Evolutionary conservation across 2,329 filamentous ascomycete genomes (phyloP).

Genomic region (Phaeosphaeriaceae sp.): DNA sequence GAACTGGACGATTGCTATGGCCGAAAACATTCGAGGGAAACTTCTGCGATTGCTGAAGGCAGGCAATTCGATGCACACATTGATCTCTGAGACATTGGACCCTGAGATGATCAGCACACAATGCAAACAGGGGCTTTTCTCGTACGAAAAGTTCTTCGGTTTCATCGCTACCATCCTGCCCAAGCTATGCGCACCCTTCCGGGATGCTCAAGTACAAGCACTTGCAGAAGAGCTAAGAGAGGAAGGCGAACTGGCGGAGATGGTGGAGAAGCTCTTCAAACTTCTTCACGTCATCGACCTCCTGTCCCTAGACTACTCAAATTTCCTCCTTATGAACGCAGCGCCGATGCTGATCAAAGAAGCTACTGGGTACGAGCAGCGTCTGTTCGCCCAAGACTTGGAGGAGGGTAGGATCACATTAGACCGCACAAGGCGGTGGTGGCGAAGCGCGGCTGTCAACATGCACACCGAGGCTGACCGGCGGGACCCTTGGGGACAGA

Average conservation of each 20-base stretch:
- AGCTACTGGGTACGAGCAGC: conserved; percentile 75
- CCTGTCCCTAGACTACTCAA: conserved; percentile 81
- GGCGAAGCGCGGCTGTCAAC: conserved; percentile 69
- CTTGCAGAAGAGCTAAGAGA: conserved; percentile 66
- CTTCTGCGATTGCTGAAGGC: conserved; percentile 74
- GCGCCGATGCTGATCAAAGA: conserved; percentile 76
- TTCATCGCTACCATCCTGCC: conserved; percentile 79
- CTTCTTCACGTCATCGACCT: conserved; percentile 78
- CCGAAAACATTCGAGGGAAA: conserved; percentile 73
- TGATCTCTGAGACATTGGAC: conserved; percentile 79
- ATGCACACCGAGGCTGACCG: conserved; percentile 70
- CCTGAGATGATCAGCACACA: conserved; percentile 73
- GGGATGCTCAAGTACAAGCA: conserved; percentile 77
- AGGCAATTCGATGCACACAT: conserved; percentile 74
- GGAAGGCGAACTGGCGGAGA: conserved; percentile 61
- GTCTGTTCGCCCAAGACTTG: conserved; percentile 71
- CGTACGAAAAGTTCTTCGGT: conserved; percentile 79
- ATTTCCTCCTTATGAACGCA: conserved; percentile 76
- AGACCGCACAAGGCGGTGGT: conserved; percentile 68
- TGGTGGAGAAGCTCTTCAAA: conserved; percentile 78
- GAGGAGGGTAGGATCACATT: conserved; percentile 63
- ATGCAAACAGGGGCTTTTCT: conserved; percentile 75
- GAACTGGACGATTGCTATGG: conserved; percentile 72
- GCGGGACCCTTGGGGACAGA: conserved; percentile 71
- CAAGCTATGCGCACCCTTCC: conserved; percentile 79